Conservation (phyloP, 2,329 filamentous ascomycete species). For the Ceratocystis albifundus region DNA sequence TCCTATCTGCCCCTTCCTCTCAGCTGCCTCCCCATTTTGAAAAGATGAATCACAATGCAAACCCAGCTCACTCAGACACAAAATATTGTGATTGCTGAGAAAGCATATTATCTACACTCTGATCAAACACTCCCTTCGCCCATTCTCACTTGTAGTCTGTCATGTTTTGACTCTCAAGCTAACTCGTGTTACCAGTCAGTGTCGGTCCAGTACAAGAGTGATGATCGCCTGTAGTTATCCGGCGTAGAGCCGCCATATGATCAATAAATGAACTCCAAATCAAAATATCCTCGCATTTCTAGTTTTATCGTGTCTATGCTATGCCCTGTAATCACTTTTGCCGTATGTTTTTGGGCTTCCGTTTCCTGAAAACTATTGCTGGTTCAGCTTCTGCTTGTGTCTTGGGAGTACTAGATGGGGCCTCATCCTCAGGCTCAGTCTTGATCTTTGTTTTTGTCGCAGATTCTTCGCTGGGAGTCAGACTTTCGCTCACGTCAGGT, state of each 20-base stretch:
- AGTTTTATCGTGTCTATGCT: not conserved
- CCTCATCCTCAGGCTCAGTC: slow-evolving; percentile 25
- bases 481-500: not conserved
- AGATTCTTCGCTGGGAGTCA: not conserved
- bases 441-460: slow-evolving; percentile 26
- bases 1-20: not conserved
- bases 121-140: slow-evolving; percentile 13
- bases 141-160: not conserved
- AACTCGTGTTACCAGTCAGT: slow-evolving; percentile 1
- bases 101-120: slow-evolving; percentile 23
- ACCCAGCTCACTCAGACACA: slow-evolving; percentile 23
- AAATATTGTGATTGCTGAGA: slow-evolving; percentile 21
- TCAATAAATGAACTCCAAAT: too few relatives aligned
- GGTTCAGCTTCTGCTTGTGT: slow-evolving; percentile 30
- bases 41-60: slow-evolving; percentile 21
- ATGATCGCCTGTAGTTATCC: too few relatives aligned
- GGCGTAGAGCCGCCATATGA: too few relatives aligned
- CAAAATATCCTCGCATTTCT: too few relatives aligned
- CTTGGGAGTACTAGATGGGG: slow-evolving; percentile 24
- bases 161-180: not conserved
- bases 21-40: not conserved
- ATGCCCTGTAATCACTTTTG: slow-evolving; percentile 37
- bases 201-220: not conserved
- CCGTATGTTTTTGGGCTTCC: slow-evolving; percentile 56
- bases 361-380: slow-evolving; percentile 59